Evolutionary conservation across 495 filamentous ascomycete genomes (phyloP), one percentile per base, ranked within the genome.

Genomic region (Penicillium steckii): DNA sequence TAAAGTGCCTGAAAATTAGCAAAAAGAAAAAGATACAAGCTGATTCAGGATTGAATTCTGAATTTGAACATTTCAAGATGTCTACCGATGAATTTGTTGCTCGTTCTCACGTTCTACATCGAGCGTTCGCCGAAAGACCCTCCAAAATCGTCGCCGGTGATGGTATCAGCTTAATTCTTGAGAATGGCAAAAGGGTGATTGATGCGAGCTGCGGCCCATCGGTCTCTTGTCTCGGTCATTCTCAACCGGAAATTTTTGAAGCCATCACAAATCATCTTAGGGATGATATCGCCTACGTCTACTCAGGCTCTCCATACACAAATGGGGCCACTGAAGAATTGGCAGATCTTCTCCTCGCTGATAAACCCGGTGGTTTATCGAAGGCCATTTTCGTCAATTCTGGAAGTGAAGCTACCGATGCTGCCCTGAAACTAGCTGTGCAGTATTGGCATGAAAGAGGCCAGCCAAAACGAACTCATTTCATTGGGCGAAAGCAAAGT

Each of bases 401-500:
- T 12, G 50, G 50, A 1, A 79, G 71, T 21, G 84, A 87, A 65
- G 82, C 83, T 3, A 75, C 80, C 38, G 84, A 87, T 53, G 77
- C 77, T 0, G 75, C 82, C 10, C 64, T 83, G 45, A 85, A 85
- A 54, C 56, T 82, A 3, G 74, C 78, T n/a, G 50, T 73, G 4
- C 82, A 84, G 17, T 64, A 68, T 35, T 58, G 46, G 19, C 53
- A 60, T 29, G 62, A 69, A 24, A 56, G 43, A 21, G 53, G 51
- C 32, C 64, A 80, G 47, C 65, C 60, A 3, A 60, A 66, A 54
- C 71, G 70, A 23, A 68, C 26, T 2, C 74, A 76, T n/a, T 83
- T 82, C 63, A 85, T 89, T 47, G 76, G 81, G 3, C 65, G 86
- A 6, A 73, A 74, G 48, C 77, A 82, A 37, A 81, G 79, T 8